These are phyloP conservation scores for Termitomyces bulborhizus DNA, from an alignment of 768 basidiomycete species.

Conservation along the genomic window DNA sequence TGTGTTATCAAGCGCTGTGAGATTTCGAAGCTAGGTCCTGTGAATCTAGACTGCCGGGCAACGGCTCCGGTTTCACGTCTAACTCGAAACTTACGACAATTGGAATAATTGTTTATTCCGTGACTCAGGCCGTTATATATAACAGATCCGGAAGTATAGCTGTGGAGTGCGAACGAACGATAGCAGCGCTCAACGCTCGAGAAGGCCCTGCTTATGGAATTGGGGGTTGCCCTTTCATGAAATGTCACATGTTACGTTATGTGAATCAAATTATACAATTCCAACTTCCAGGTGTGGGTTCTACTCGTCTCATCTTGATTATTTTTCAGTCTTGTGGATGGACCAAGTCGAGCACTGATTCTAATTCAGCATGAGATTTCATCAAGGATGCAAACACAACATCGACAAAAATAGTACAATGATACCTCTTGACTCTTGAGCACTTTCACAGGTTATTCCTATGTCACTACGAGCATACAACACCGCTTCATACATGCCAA, in stretches of 20 bases:
- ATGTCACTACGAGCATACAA: not conserved
- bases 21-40: not conserved
- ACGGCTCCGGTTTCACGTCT: not conserved
- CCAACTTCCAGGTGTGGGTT: not conserved
- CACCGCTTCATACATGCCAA: conserved; percentile 6
- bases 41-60: not conserved
- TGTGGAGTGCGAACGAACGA: too few relatives aligned
- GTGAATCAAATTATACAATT: too few relatives aligned
- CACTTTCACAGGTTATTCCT: conserved; percentile 7
- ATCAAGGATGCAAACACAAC: not conserved
- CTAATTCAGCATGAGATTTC: not conserved
- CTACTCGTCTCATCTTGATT: too few relatives aligned
- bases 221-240: too few relatives aligned
- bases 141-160: too few relatives aligned
- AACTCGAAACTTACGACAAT: not conserved
- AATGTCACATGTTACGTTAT: not conserved
- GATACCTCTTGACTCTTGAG: conserved; percentile 3
- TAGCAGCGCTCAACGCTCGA: too few relatives aligned
- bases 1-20: too few relatives aligned
- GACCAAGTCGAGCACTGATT: not conserved
- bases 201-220: too few relatives aligned
- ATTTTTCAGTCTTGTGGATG: not conserved
- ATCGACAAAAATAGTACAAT: conserved; percentile 3
- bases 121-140: too few relatives aligned
- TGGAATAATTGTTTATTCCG: too few relatives aligned